Percentiles rank a stretch among this genome's conserved stretches.
phyloP scores from a whole-genome alignment of 1,284 basidiomycete species.

The Golubevia sp. region DNA sequence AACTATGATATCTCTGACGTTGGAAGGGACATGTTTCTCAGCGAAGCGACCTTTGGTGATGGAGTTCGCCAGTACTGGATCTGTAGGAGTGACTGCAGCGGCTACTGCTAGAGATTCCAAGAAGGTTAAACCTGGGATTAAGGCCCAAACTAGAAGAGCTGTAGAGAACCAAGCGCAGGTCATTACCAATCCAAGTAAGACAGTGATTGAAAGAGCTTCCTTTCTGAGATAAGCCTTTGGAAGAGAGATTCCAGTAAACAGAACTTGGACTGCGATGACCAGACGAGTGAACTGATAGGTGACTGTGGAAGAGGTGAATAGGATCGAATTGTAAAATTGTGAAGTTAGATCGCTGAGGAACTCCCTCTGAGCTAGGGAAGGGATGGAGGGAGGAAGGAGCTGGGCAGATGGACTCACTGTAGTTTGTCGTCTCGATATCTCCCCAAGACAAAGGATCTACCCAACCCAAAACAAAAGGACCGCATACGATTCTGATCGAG shows the following conservation, averaged over 20 bases:
- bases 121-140: slow-evolving; percentile 60
- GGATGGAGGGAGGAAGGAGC: no score
- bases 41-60: slow-evolving; percentile 62
- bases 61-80: slow-evolving; percentile 61
- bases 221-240: slow-evolving; percentile 58
- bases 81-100: slow-evolving; percentile 63
- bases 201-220: slow-evolving; percentile 49
- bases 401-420: slow-evolving; percentile 13
- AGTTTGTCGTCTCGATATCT: slow-evolving; percentile 45
- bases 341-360: no score
- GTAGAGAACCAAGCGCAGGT: slow-evolving; percentile 62
- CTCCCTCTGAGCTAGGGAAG: no score
- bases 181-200: slow-evolving; percentile 62
- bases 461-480: slow-evolving; percentile 54
- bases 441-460: slow-evolving; percentile 51
- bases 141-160: slow-evolving; percentile 57
- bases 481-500: slow-evolving; percentile 45
- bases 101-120: slow-evolving; percentile 62
- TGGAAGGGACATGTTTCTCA: slow-evolving; percentile 62
- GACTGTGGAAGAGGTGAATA: slow-evolving; percentile 54
- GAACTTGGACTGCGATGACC: slow-evolving; percentile 53
- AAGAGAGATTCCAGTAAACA: slow-evolving; percentile 63
- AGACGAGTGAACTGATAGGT: slow-evolving; percentile 62
- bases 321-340: slow-evolving; percentile 51
- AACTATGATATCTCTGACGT: slow-evolving; percentile 61